Conservation (phyloP, 768 basidiomycete species). For the Chlorophyllum brunneum region DNA sequence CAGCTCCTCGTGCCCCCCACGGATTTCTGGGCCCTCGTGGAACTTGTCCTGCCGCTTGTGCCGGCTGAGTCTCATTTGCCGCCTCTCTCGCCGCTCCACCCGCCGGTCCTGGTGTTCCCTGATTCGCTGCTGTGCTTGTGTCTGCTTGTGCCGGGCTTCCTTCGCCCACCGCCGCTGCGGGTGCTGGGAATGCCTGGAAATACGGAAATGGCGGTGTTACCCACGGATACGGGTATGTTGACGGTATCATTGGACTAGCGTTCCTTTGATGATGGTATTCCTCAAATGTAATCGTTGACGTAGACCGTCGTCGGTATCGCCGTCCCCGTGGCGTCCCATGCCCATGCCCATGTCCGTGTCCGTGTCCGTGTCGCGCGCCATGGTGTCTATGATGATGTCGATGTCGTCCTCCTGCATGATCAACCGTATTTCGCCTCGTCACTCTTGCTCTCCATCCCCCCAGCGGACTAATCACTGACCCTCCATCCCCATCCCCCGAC, state of each 20-base stretch:
- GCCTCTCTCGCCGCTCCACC: not conserved
- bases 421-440: not conserved
- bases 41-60: not conserved
- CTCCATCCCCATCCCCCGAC: conserved; percentile 3
- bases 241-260: conserved; percentile 5
- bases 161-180: no score
- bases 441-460: conserved; percentile 7
- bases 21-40: not conserved
- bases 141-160: not conserved
- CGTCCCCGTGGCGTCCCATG: conserved; percentile 3
- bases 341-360: not conserved
- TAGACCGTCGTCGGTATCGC: conserved; percentile 3
- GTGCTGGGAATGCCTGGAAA: conserved; percentile 5
- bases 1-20: not conserved
- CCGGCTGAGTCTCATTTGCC: not conserved
- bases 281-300: conserved; percentile 11
- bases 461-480: conserved; percentile 2
- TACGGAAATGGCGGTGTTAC: conserved; percentile 6
- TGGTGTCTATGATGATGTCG: not conserved
- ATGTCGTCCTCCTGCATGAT: not conserved
- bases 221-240: conserved; percentile 4
- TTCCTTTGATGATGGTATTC: conserved; percentile 10
- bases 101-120: conserved; percentile 1
- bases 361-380: not conserved
- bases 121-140: not conserved